Evolutionary conservation across 2,329 filamentous ascomycete species (phyloP), one percentile per base, ranked within the genome.

Genomic region (Thyridium curvatum): DNA sequence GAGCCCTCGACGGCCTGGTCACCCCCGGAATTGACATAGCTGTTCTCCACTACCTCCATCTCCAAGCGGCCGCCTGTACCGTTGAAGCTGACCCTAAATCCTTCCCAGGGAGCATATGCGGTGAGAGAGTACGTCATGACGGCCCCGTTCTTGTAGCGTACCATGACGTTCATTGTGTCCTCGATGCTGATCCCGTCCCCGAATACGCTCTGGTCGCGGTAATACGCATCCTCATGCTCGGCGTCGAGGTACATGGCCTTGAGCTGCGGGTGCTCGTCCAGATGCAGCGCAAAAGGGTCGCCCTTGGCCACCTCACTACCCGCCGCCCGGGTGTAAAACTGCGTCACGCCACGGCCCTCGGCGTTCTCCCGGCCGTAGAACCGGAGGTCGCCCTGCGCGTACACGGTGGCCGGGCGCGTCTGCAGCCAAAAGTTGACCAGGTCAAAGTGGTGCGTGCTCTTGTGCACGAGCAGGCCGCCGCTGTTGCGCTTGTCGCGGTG

Each of bases 311-410:
- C 66, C 18, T 70, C 63, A 41, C 69, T 76, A 1, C 71, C 72
- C 36, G 65, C 63, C 1, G 70, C 64, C 1, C 77, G 65, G 4
- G 60, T 52, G 49, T 78, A 73, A 44, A 79, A 77, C 9, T 60
- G 51, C 0, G 61, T 68, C 8, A 67, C 63, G 0, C 77, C 77
- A 1, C 75, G 62, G 28, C 53, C 45, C 58, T 80, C 74, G 1
- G 77, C 77, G 44, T 82, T 82, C 45, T 80, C 75, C 14, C 68
- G 63, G 4, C 77, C 77, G 50, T 81, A 81, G 52, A 81, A 81
- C 35, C 66, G 68, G 17, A 81, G 60, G 42, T 72, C 74, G 0
- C 76, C 77, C 45, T 74, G 68, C 1, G 74, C 74, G 44, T 76
- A 76, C 0, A 81, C 77, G 0, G 71, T 74, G 35, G 65, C 57